phyloP scores from a whole-genome alignment of 2,329 filamentous ascomycete genomes.

The Periconia macrospinosa region DNA sequence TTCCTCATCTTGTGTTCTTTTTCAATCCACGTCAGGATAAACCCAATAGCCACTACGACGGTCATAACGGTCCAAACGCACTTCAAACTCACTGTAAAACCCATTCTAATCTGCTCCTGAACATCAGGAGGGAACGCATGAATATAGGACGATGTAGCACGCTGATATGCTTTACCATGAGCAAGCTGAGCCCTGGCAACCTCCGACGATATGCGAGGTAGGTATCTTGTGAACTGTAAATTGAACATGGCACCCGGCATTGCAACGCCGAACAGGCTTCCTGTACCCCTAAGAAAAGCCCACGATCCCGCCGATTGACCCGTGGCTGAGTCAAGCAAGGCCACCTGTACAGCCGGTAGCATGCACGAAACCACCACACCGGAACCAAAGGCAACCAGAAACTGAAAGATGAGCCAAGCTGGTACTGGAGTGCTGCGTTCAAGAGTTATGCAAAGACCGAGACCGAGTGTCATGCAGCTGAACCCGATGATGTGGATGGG shows the following conservation, averaged over 20 bases:
- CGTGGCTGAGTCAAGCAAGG: constrained; percentile 23
- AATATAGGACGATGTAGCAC: constrained; percentile 23
- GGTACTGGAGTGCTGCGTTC: constrained; percentile 8
- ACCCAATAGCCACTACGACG: constrained; percentile 33
- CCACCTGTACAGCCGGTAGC: constrained; percentile 34
- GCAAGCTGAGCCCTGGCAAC: constrained; percentile 12
- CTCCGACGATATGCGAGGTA: constrained; percentile 10
- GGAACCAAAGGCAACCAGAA: constrained; percentile 23
- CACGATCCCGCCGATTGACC: constrained; percentile 27
- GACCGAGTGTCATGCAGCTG: constrained; percentile 19
- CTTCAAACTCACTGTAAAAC: constrained; percentile 40
- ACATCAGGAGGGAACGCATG: constrained; percentile 13
- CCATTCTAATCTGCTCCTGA: constrained; percentile 31
- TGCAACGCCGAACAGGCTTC: constrained; percentile 32
- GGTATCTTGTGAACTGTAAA: constrained; percentile 16
- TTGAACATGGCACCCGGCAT: constrained; percentile 36
- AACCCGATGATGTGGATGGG: constrained; percentile 31
- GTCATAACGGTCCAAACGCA: constrained; percentile 45
- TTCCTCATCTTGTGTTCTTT: constrained; percentile 43
- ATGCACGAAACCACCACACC: constrained; percentile 30
- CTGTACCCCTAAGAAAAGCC: constrained; percentile 33
- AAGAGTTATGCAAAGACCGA: constrained; percentile 21
- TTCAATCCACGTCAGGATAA: constrained; percentile 39
- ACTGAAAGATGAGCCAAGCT: constrained; percentile 27
- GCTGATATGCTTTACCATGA: constrained; percentile 31